phyloP scores from a whole-genome alignment of 2,329 filamentous ascomycete genomes.

The Fusarium sp. region DNA sequence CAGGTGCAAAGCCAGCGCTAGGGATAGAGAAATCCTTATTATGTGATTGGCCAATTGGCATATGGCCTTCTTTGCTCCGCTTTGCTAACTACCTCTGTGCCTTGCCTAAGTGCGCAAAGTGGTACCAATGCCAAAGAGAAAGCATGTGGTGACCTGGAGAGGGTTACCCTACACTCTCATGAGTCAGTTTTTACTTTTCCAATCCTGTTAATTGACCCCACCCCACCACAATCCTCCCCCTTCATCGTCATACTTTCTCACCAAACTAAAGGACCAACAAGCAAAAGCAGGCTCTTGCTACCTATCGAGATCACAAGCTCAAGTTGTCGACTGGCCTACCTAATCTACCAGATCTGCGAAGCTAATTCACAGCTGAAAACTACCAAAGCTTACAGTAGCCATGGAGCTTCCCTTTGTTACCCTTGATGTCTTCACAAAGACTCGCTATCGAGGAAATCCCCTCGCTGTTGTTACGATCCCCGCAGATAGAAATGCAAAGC shows the following conservation, averaged over 20 bases:
- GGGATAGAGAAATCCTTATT: slow-evolving; percentile 2
- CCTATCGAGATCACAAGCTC: slow-evolving; percentile 35
- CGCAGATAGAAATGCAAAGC: slow-evolving; percentile 47
- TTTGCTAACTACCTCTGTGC: slow-evolving; percentile 30
- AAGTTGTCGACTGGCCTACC: neutral
- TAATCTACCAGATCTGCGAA: slow-evolving; percentile 15
- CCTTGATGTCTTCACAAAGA: slow-evolving; percentile 70
- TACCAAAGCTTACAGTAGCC: slow-evolving; percentile 47
- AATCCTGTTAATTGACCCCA: slow-evolving; percentile 11
- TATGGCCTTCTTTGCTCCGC: slow-evolving; percentile 14
- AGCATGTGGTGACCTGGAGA: too few species aligned
- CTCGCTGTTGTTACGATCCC: slow-evolving; percentile 71
- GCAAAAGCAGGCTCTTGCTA: slow-evolving; percentile 3
- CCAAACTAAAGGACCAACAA: neutral
- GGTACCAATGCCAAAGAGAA: neutral
- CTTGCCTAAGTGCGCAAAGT: slow-evolving; percentile 37
- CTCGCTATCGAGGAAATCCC: slow-evolving; percentile 68
- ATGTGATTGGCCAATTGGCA: slow-evolving; percentile 33
- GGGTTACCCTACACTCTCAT: slow-evolving; percentile 36
- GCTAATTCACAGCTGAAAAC: slow-evolving; percentile 12
- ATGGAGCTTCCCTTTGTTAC: slow-evolving; percentile 65
- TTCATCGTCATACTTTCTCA: slow-evolving; percentile 27
- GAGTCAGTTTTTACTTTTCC: slow-evolving; percentile 30
- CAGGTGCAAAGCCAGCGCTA: neutral
- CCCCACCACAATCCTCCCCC: slow-evolving; percentile 32